Evolutionary conservation across 345 rosid species (phyloP), one percentile per base, ranked within the genome.

Genomic region (Cardiospermum halicacabum): DNA sequence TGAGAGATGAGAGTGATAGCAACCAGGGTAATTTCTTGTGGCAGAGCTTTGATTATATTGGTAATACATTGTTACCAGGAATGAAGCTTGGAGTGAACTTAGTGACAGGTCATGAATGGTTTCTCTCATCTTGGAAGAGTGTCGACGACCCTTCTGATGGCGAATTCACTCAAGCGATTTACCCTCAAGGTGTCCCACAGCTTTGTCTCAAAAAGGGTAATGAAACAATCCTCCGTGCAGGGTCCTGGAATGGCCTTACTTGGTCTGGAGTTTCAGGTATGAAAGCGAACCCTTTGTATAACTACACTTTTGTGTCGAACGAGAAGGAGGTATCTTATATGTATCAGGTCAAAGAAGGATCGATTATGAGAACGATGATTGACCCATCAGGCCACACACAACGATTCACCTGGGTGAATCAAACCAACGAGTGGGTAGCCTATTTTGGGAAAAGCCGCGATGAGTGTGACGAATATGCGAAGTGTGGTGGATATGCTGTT

Each of bases 21-120:
- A 53, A 24, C 32, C 21, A 31, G 4, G 59, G 49, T 10, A 31
- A 43, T 16, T 64, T 13, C 28, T n/a, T 82, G 24, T 86, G 89
- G 92, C 87, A 86, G 71, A 84, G 89, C 59, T 86, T 82, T 50
- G 87, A 86, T 69, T 56, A 80, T 40, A 83, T 79, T 0, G 45
- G 75, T 2, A 76, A 82, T 45, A 78, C 79, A 1, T 22, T 84
- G 24, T 67, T 84, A 31, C 76, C 86, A 1, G 84, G 75, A 11
- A 80, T 80, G 84, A 78, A 78, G 64, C 11, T 84, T 2, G 92
- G 92, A 15, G 68, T 73, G 74, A 69, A 84, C 54, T 59, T 73
- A 13, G 43, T 53, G 0, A 65, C 75, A 0, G 80, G 82, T 28
- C 28, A 73, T 1, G 64, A 82, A 5, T 58, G 71, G 60, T 73